Base-by-base conservation (phyloP, 192 early-diverging fungal species). In the Coemansia sp. region DNA sequence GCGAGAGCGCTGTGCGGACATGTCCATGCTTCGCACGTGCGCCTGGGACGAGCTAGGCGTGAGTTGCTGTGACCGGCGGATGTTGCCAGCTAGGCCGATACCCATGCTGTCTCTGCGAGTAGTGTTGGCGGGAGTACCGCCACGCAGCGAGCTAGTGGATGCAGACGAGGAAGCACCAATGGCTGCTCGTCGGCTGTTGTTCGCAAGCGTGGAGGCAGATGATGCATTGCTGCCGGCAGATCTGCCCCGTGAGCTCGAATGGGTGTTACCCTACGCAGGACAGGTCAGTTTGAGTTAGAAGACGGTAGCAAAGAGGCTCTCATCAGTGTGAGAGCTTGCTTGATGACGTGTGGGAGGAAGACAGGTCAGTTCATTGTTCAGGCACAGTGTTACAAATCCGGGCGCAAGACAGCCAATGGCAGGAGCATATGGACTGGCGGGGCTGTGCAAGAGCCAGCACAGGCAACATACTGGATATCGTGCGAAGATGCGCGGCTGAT, bases 231-330 rank as follows among this genome's bases (percentile, higher is more conserved):
- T 37, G 33, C 59, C 35, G 33, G 41, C 41, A 22, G 58, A 34
- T 48, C 64, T 65, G 56, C 39, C 54, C 40, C 60, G 57, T 22
- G 64, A 55, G 56, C 59, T 63, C 46, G 70, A 73, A 48, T 73
- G 70, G 39, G 60, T 64, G 60, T 73, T 73, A 14, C 70, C 70
- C 70, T 73, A 73, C 21, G 53, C n/a, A 29, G 8, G 35, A 41
- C 24, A 43, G 44, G 57, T 15, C 33, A 60, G 11, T n/a, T 22
- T 26, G 22, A 48, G 44, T 50, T 14, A n/a, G n/a, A n/a, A n/a
- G n/a, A n/a, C n/a, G n/a, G n/a, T n/a, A n/a, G n/a, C n/a, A n/a
- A n/a, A n/a, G n/a, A n/a, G n/a, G n/a, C n/a, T n/a, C n/a, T n/a
- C n/a, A n/a, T n/a, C n/a, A n/a, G n/a, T 21, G 3, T 9, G 18